A percentile compares a stretch with the other conserved stretches of the same genome.
phyloP scores from a whole-genome alignment of 805 yeast species.

The Saccharomycodes ludwigii region DNA sequence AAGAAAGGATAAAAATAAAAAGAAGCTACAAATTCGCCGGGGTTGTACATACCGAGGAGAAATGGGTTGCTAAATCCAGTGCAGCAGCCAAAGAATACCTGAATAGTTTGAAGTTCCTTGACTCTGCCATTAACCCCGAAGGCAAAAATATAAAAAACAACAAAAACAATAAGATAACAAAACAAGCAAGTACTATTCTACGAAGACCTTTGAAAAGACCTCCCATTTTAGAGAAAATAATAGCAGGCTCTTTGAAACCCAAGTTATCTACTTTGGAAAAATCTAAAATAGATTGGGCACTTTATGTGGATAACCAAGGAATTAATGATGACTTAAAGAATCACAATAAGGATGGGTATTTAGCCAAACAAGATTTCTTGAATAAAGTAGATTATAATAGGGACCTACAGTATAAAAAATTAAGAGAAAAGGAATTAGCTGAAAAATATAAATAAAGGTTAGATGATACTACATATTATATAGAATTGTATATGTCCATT shows the following conservation, averaged over 20 bases:
- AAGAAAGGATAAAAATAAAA: slow-evolving; percentile 54
- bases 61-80: slow-evolving; percentile 61
- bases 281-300: slow-evolving; percentile 89
- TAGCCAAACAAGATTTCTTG: slow-evolving; percentile 85
- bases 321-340: slow-evolving; percentile 70
- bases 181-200: slow-evolving; percentile 26
- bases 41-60: slow-evolving; percentile 61
- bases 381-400: slow-evolving; percentile 47
- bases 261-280: slow-evolving; percentile 88
- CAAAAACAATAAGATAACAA: slow-evolving; percentile 7
- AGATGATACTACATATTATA: no score
- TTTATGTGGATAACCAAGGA: slow-evolving; percentile 78
- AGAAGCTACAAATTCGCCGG: slow-evolving; percentile 87
- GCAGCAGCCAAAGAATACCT: slow-evolving; percentile 83
- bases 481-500: neutral
- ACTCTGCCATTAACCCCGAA: slow-evolving; percentile 10
- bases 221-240: slow-evolving; percentile 64
- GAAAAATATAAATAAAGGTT: neutral
- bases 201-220: slow-evolving; percentile 58
- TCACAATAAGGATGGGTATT: slow-evolving; percentile 80
- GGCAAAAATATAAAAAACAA: slow-evolving; percentile 6
- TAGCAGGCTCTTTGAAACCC: slow-evolving; percentile 53
- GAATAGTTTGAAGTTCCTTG: slow-evolving; percentile 35
- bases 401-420: slow-evolving; percentile 27
- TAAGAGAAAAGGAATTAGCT: slow-evolving; percentile 24